Conservation (phyloP, 75 land plant genomes). For the Picea glauca region DNA sequence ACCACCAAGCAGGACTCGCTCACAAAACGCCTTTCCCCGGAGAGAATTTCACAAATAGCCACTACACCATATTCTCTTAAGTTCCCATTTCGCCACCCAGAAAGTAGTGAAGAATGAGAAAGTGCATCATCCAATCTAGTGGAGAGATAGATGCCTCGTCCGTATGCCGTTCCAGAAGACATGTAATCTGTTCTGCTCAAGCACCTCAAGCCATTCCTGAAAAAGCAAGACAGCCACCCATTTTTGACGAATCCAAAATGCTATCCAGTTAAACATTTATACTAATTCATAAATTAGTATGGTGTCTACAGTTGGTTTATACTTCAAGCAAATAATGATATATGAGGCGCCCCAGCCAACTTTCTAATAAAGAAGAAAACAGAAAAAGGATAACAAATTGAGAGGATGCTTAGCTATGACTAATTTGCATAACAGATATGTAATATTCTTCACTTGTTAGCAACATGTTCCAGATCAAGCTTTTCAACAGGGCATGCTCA, state of each 20-base stretch:
- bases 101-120: neutral
- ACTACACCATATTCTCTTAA: slow-evolving; percentile 15
- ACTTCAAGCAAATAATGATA: too few species aligned
- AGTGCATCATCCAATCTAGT: neutral
- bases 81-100: slow-evolving; percentile 7
- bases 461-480: too few species aligned
- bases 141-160: slow-evolving; percentile 23
- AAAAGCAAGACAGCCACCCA: slow-evolving; percentile 1
- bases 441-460: too few species aligned
- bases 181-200: slow-evolving; percentile 6
- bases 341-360: too few species aligned
- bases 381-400: too few species aligned
- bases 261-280: too few species aligned
- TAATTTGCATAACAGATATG: too few species aligned
- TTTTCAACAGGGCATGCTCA: too few species aligned
- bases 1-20: slow-evolving; percentile 9
- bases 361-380: too few species aligned
- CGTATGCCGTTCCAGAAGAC: slow-evolving; percentile 2
- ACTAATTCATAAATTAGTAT: too few species aligned
- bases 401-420: too few species aligned
- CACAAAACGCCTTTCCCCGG: neutral
- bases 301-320: too few species aligned
- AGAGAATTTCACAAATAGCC: slow-evolving; percentile 33
- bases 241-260: neutral
- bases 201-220: slow-evolving; percentile 14